A percentile compares a stretch with the other conserved stretches of the same genome.
These are phyloP conservation scores for Tolypocladium album DNA, from an alignment of 2,329 filamentous ascomycete species.

Conservation along the genomic window DNA sequence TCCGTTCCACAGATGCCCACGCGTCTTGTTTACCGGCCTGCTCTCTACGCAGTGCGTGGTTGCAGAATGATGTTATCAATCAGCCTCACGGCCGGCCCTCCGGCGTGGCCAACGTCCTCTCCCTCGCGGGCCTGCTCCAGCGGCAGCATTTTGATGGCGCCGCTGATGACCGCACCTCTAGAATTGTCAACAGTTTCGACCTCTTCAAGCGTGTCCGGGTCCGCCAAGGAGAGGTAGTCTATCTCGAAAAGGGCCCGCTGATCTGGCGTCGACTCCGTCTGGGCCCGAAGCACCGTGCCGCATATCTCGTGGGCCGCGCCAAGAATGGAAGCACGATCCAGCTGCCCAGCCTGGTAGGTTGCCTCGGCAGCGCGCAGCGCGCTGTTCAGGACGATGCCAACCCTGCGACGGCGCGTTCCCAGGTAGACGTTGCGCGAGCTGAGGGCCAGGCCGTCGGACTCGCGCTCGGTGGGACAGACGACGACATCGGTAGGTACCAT, in stretches of 20 bases:
- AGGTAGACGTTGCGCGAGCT: constrained; percentile 94
- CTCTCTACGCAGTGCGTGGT: not conserved
- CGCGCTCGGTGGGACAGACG: constrained; percentile 65
- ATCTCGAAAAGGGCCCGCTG: constrained; percentile 67
- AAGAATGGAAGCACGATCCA: constrained; percentile 56
- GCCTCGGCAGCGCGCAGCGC: constrained; percentile 62
- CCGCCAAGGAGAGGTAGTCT: constrained; percentile 86
- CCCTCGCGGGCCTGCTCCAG: constrained; percentile 58
- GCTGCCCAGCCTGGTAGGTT: constrained; percentile 44
- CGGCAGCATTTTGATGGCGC: constrained; percentile 81
- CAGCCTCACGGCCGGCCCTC: constrained; percentile 67
- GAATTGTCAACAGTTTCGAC: constrained; percentile 56
- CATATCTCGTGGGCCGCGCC: constrained; percentile 56
- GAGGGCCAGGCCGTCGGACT: constrained; percentile 73
- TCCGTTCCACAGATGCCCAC: not conserved
- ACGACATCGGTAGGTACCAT: constrained; percentile 65
- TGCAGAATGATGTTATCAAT: constrained; percentile 87
- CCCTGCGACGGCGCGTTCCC: constrained; percentile 58
- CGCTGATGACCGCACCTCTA: constrained; percentile 75
- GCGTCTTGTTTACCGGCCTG: not conserved
- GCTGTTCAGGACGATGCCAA: constrained; percentile 61
- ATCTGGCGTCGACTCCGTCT: constrained; percentile 46
- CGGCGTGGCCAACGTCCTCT: constrained; percentile 65
- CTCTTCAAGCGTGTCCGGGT: constrained; percentile 76
- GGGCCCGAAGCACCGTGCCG: constrained; percentile 43